Percentiles rank a stretch among this genome's conserved stretches.
Evolutionary conservation across 2,329 filamentous ascomycete genomes (phyloP).

Genomic region (Sporothrix euskadiensis): DNA sequence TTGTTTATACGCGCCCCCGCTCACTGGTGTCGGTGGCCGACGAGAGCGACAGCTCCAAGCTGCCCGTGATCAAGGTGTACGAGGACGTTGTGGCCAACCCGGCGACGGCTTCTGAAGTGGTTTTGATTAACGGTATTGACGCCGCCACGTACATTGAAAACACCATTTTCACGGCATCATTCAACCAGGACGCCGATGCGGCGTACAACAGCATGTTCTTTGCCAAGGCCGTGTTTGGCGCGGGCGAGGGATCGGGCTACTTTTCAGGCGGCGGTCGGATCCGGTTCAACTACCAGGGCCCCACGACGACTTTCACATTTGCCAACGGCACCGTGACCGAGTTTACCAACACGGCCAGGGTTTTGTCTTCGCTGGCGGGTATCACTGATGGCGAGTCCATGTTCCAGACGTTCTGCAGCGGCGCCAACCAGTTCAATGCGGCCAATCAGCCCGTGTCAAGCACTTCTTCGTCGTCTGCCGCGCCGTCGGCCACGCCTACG

Average conservation of each 20-base stretch:
- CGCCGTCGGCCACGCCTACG: slow-evolving; percentile 3
- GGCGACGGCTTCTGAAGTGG: slow-evolving; percentile 33
- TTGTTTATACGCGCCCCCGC: slow-evolving; percentile 42
- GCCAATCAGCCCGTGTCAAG: neutral
- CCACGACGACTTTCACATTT: slow-evolving; percentile 42
- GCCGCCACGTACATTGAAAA: slow-evolving; percentile 45
- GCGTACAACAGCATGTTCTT: slow-evolving; percentile 46
- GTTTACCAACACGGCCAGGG: slow-evolving; percentile 39
- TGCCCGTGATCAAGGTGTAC: slow-evolving; percentile 54
- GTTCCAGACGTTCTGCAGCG: slow-evolving; percentile 41
- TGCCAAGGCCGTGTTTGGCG: slow-evolving; percentile 33
- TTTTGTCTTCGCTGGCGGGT: slow-evolving; percentile 38
- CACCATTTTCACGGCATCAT: slow-evolving; percentile 44
- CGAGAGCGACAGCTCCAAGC: slow-evolving; percentile 34
- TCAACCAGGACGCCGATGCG: slow-evolving; percentile 38
- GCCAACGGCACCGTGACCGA: slow-evolving; percentile 41
- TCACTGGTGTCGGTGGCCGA: slow-evolving; percentile 47
- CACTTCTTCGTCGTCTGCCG: slow-evolving; percentile 12
- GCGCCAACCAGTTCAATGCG: neutral
- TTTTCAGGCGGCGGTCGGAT: slow-evolving; percentile 41
- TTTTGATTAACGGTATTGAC: slow-evolving; percentile 38
- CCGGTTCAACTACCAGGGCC: slow-evolving; percentile 38
- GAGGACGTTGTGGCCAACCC: slow-evolving; percentile 31
- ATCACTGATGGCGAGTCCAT: slow-evolving; percentile 40
- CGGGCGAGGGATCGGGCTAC: slow-evolving; percentile 34